Conservation (phyloP, 495 filamentous ascomycete species). For the Talaromyces stipitatus region DNA sequence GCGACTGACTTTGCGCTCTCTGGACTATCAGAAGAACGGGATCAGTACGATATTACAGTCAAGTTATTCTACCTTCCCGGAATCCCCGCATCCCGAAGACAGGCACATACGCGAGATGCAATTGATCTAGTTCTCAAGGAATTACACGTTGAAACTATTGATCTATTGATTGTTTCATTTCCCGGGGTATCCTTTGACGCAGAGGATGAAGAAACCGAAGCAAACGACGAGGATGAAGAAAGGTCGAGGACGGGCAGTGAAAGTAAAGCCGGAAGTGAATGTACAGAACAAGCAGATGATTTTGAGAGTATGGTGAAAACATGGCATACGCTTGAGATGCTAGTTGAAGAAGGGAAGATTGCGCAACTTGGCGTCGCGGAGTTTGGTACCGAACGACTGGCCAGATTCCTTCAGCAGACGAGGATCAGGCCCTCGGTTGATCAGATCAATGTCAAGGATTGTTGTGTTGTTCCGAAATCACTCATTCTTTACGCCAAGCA, state of each 20-base stretch:
- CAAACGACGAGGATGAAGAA: constrained; percentile 47
- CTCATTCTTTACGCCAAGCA: constrained; percentile 79
- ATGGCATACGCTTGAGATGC: constrained; percentile 62
- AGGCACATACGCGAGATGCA: constrained; percentile 64
- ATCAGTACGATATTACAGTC: constrained; percentile 84
- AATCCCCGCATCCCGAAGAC: constrained; percentile 51
- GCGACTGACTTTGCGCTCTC: constrained; percentile 62
- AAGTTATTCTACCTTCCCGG: constrained; percentile 87
- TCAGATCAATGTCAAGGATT: constrained; percentile 96
- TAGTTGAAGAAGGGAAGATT: constrained; percentile 66
- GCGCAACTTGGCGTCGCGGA: constrained; percentile 77
- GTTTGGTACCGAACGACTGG: constrained; percentile 76
- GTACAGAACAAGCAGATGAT: constrained; percentile 36
- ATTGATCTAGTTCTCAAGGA: constrained; percentile 72
- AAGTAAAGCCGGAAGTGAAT: constrained; percentile 28
- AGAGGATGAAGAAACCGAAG: constrained; percentile 75
- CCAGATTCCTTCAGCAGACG: constrained; percentile 56
- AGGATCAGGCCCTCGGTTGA: constrained; percentile 73
- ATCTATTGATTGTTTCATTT: constrained; percentile 88
- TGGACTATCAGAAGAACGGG: constrained; percentile 66
- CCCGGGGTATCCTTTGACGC: constrained; percentile 90
- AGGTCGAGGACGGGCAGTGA: constrained; percentile 15
- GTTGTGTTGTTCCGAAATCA: constrained; percentile 89
- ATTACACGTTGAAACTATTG: constrained; percentile 64
- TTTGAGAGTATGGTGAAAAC: constrained; percentile 64